Percentiles rank a stretch among this genome's conserved stretches.
Conservation (phyloP, 192 early-diverging fungal species). For the Coemansia reversa region DNA sequence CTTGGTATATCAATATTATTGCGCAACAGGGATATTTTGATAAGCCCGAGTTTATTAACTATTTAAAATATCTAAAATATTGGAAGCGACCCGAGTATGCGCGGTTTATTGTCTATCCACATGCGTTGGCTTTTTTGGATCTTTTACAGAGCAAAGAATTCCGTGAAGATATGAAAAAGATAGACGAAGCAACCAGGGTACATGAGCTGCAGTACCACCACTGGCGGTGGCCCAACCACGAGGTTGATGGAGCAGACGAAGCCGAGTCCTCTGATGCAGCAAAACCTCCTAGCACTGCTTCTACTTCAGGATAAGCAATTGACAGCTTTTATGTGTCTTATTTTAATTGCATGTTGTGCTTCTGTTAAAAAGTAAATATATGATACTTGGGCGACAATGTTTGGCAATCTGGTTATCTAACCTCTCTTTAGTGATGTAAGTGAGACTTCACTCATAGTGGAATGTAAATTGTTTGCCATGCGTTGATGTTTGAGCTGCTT, state of each 20-base stretch:
- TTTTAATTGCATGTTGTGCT: neutral
- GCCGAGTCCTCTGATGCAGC: neutral
- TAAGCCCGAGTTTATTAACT: constrained; percentile 83
- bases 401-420: neutral
- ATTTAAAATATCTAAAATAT: constrained; percentile 88
- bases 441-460: constrained; percentile 51
- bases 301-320: too few species aligned
- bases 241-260: neutral
- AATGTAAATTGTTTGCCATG: constrained; percentile 28
- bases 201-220: constrained; percentile 58
- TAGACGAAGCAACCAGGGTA: constrained; percentile 69
- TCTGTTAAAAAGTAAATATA: neutral
- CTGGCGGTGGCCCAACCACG: constrained; percentile 41
- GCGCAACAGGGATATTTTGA: constrained; percentile 87
- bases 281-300: too few species aligned
- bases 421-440: constrained; percentile 21
- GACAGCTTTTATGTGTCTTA: too few species aligned
- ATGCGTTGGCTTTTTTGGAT: constrained; percentile 81
- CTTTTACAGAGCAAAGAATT: constrained; percentile 81
- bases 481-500: constrained; percentile 41
- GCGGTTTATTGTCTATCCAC: constrained; percentile 88
- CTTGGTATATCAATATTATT: constrained; percentile 88
- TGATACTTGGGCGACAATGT: too few species aligned
- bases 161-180: constrained; percentile 68
- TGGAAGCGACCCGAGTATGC: constrained; percentile 90